Conservation (phyloP, 768 basidiomycete species). For the Podaxis mareebaensis region DNA sequence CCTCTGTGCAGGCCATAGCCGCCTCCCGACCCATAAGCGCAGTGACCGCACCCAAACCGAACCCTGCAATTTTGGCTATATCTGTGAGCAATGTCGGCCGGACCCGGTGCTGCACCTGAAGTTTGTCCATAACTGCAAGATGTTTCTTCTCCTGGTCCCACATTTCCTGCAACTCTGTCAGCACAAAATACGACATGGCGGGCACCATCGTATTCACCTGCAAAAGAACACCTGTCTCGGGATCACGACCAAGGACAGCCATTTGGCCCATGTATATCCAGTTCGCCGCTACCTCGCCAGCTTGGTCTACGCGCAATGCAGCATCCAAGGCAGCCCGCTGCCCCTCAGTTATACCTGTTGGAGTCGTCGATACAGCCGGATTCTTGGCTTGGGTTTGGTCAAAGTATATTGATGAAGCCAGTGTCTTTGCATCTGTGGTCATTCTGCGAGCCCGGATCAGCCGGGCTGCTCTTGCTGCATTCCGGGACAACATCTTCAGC, state of each 20-base stretch:
- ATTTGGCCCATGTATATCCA: conserved; percentile 93
- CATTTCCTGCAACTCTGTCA: conserved; percentile 68
- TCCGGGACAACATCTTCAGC: neutral
- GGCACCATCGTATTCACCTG: conserved; percentile 51
- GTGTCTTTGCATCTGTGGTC: conserved; percentile 2
- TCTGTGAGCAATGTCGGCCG: conserved; percentile 85
- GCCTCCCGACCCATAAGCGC: conserved; percentile 90
- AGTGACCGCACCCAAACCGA: conserved; percentile 81
- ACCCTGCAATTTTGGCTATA: conserved; percentile 84
- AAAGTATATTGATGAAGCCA: conserved; percentile 52
- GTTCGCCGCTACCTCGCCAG: conserved; percentile 94
- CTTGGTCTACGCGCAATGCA: conserved; percentile 90
- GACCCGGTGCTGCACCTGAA: conserved; percentile 80
- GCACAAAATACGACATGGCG: neutral
- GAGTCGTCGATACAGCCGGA: conserved; percentile 54
- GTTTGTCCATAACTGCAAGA: conserved; percentile 78
- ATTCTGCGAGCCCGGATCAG: neutral
- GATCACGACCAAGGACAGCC: conserved; percentile 66
- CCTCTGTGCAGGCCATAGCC: conserved; percentile 98
- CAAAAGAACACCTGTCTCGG: conserved; percentile 60
- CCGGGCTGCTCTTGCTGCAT: neutral
- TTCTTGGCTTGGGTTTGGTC: conserved; percentile 34
- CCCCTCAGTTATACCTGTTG: conserved; percentile 45
- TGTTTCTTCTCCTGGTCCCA: conserved; percentile 97
- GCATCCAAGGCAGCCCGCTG: conserved; percentile 57